Evolutionary conservation across 176 grass and related monocot species (phyloP).

Genomic region (Cenchrus purpureus): DNA sequence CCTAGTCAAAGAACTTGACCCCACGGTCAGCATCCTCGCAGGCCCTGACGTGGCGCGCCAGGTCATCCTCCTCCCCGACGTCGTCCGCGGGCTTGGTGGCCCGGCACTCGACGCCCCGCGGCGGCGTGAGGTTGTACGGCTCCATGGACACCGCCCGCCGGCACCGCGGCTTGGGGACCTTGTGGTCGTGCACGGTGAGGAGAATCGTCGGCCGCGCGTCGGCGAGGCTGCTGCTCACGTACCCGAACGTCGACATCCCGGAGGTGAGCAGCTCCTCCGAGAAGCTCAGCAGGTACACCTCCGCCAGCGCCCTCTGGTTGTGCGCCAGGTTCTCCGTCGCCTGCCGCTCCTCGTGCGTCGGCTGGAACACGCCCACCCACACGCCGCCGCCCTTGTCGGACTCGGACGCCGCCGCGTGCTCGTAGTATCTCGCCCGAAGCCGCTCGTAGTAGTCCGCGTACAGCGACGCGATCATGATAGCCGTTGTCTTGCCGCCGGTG

Average conservation of each 20-base stretch:
- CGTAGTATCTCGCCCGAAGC: slow-evolving; percentile 50
- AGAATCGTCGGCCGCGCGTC: slow-evolving; percentile 42
- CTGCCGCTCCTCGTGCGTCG: slow-evolving; percentile 54
- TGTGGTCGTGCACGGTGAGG: background rate
- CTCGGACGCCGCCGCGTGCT: slow-evolving; percentile 24
- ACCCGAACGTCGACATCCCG: slow-evolving; percentile 63
- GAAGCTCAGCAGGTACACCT: slow-evolving; percentile 66
- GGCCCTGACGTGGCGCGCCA: slow-evolving; percentile 32
- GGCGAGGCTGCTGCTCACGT: slow-evolving; percentile 53
- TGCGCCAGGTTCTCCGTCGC: slow-evolving; percentile 28
- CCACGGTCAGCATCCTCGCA: slow-evolving; percentile 31
- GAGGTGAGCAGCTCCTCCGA: slow-evolving; percentile 52
- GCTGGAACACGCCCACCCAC: slow-evolving; percentile 51
- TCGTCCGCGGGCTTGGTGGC: background rate
- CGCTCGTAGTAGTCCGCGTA: slow-evolving; percentile 43
- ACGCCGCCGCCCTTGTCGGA: background rate
- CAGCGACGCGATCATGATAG: slow-evolving; percentile 52
- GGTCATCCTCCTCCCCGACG: background rate
- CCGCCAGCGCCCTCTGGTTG: slow-evolving; percentile 67
- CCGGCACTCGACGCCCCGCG: no score
- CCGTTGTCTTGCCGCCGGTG: background rate
- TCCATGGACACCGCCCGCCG: slow-evolving; percentile 35
- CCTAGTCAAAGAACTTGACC: slow-evolving; percentile 14
- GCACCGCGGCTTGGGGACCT: background rate
- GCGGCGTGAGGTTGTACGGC: slow-evolving; percentile 45